These are phyloP conservation scores for Iberis pinnata DNA, from an alignment of 345 rosid species.

Conservation along the genomic window DNA sequence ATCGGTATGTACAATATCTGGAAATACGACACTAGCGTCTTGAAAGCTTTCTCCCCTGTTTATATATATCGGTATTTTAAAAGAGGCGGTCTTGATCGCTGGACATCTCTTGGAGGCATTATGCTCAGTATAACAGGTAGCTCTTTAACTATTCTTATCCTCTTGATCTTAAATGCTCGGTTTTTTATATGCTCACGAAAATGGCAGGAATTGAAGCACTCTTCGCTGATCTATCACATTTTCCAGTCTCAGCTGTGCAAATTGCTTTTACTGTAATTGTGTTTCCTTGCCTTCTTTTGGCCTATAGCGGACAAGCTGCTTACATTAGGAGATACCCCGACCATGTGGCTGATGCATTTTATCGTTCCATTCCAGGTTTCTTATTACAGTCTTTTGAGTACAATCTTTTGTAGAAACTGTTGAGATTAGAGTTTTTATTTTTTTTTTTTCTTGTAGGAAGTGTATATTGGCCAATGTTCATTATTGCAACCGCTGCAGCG, in stretches of 20 bases:
- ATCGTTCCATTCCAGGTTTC: conserved; percentile 62
- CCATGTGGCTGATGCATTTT: conserved; percentile 56
- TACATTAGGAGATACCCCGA: conserved; percentile 61
- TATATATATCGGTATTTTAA: conserved; percentile 53
- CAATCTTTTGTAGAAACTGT: background rate
- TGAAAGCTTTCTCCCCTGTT: conserved; percentile 75
- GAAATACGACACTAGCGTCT: conserved; percentile 54
- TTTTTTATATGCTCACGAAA: background rate
- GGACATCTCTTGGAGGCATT: conserved; percentile 77
- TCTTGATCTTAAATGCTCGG: background rate
- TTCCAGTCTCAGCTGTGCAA: conserved; percentile 47
- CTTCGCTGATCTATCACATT: conserved; percentile 91
- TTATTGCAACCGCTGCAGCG: conserved; percentile 67
- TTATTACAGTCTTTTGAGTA: background rate
- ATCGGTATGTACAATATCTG: conserved; percentile 72
- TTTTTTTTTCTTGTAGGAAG: conserved; percentile 17
- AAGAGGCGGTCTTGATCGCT: conserved; percentile 64
- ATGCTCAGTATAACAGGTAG: conserved; percentile 79
- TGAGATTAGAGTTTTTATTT: background rate
- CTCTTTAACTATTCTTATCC: background rate
- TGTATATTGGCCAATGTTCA: conserved; percentile 78
- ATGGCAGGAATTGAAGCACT: conserved; percentile 76
- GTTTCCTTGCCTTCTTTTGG: conserved; percentile 75
- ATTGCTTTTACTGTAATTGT: conserved; percentile 62
- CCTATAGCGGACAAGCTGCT: conserved; percentile 88